A percentile compares a stretch with the other conserved stretches of the same genome.
Conservation (phyloP, 208 protist genomes). For the Kentomonas sorsogonicus region DNA sequence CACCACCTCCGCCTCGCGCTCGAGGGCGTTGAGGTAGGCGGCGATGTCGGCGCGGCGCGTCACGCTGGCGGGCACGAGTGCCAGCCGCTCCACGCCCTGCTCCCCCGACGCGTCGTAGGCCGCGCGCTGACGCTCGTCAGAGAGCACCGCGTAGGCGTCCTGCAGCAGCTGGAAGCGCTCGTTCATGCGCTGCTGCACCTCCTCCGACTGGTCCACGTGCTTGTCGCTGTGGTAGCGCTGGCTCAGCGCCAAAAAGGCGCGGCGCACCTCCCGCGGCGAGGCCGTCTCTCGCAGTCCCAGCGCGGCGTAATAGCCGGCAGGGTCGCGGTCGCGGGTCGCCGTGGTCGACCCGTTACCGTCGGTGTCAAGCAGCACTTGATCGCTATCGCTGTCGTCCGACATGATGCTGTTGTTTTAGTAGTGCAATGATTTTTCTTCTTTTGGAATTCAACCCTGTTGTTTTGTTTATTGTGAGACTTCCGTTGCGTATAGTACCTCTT, state of each 20-base stretch:
- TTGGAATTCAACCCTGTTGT: too few species aligned
- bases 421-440: too few species aligned
- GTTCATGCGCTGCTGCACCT: constrained; percentile 59
- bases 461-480: too few species aligned
- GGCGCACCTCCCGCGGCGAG: constrained; percentile 58
- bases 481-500: too few species aligned
- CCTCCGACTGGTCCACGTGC: constrained; percentile 33
- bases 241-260: constrained; percentile 72
- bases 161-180: constrained; percentile 73
- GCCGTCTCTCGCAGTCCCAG: constrained; percentile 51
- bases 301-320: constrained; percentile 70
- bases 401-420: neutral
- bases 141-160: constrained; percentile 76
- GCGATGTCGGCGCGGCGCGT: constrained; percentile 39
- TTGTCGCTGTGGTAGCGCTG: constrained; percentile 87
- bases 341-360: neutral
- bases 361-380: neutral
- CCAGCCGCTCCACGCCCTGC: constrained; percentile 36
- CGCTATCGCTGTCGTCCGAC: neutral
- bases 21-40: constrained; percentile 48
- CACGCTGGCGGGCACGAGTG: constrained; percentile 49
- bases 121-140: constrained; percentile 57
- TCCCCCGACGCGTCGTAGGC: constrained; percentile 69
- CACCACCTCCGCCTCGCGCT: constrained; percentile 55
- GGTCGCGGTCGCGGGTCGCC: constrained; percentile 20